phyloP scores from a whole-genome alignment of 441 rosid genomes.

The Corymbia citriodora region DNA sequence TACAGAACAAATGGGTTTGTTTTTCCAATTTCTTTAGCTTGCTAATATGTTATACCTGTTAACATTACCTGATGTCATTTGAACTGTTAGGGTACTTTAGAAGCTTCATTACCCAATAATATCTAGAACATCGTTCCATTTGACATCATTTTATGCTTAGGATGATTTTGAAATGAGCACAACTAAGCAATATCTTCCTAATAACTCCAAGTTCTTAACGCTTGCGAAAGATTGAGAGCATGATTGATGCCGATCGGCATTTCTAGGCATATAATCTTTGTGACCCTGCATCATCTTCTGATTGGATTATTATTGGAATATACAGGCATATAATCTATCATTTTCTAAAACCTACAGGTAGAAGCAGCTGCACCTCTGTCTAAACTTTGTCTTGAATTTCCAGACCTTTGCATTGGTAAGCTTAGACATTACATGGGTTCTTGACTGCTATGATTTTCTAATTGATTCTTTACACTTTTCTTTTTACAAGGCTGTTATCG shows the following conservation, averaged over 20 bases:
- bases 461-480: slow-evolving; percentile 8
- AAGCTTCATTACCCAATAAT: not conserved
- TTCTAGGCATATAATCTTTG: not conserved
- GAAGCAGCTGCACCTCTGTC: slow-evolving; percentile 78
- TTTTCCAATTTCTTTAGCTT: not conserved
- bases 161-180: not conserved
- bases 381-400: slow-evolving; percentile 77
- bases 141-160: not conserved
- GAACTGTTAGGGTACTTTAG: not conserved
- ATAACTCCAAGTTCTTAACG: not conserved
- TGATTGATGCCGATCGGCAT: not conserved
- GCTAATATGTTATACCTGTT: not conserved
- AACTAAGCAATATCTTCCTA: not conserved
- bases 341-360: slow-evolving; percentile 43
- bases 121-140: not conserved
- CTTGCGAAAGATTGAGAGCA: not conserved
- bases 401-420: slow-evolving; percentile 79
- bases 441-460: slow-evolving; percentile 5
- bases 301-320: not conserved
- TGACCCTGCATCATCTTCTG: not conserved
- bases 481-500: slow-evolving; percentile 58
- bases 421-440: not conserved
- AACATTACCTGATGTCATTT: not conserved
- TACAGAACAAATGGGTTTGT: not conserved
- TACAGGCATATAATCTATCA: not conserved